Base-by-base conservation (phyloP, 345 rosid genomes). In the Melaleuca alternifolia region DNA sequence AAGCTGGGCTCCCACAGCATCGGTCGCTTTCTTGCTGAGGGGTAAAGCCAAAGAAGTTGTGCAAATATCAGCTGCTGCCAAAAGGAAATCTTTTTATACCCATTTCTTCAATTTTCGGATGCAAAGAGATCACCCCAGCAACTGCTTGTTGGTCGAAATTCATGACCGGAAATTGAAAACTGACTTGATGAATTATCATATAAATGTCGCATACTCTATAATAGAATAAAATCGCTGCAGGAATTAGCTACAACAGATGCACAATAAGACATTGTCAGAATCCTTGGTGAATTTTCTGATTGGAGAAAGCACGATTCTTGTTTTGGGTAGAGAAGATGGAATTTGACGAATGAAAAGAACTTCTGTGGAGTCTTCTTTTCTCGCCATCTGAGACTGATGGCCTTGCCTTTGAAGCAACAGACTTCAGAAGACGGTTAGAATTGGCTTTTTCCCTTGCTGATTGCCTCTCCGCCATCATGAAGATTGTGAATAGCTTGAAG, bases 351-450 rank as follows among this genome's bases (percentile, higher is more conserved):
- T 8, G 56, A 53, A 53, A 20, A 53, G 24, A 53, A 53, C 20
- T 53, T 18, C 87, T 89, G 88, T 93, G 94, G n/a, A 97, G 93
- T 88, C 95, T 95, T 88, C 89, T 91, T 87, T 94, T 97, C 92
- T 95, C 99, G 4, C 94, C 30, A 84, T 95, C 98, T 11, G 99
- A 94, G 89, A 95, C 97, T 2, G 98, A 95, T 18, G 98, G 98
- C 88, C 96, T 92, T 71, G 98, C 94, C 91, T 93, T 93, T 23
- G 95, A 90, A 85, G 97, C 94, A 33, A 93, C 61, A 6, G 96
- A 91, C 87, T 92, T 93, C 85, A 97, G 82, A 84, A 41, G 41
- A 41, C 41, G 2, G 41, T 41, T 41, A 41, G 2, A 41, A 4
- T 94, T 90, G 85, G 92, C 85, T 91, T 89, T 4, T 87, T 93